Conservation (phyloP, 331 rosid genomes). For the Rhamnella rubrinervis region DNA sequence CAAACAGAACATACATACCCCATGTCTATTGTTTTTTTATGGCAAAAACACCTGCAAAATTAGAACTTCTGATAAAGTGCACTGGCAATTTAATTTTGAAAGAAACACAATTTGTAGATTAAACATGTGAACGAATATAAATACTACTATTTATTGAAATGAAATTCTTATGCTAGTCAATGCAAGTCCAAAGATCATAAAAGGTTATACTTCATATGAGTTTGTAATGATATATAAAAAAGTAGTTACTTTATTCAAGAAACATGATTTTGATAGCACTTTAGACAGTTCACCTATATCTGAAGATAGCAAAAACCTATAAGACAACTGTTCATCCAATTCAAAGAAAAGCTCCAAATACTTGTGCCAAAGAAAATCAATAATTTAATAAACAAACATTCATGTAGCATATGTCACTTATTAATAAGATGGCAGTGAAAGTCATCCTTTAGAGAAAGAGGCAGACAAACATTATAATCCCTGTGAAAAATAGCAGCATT, state of each 20-base stretch:
- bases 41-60: conserved; percentile 94
- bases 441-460: background rate
- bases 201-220: no score
- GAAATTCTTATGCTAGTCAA: background rate
- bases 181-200: background rate
- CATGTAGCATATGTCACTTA: no score
- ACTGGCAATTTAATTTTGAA: background rate
- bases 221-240: no score
- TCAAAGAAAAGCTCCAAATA: no score
- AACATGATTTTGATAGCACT: background rate
- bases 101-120: background rate
- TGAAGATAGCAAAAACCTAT: no score
- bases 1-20: conserved; percentile 96
- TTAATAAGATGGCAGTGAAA: background rate
- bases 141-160: background rate
- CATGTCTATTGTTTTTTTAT: conserved; percentile 91
- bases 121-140: background rate
- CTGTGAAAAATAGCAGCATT: background rate
- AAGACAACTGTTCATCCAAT: no score
- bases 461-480: background rate
- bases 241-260: background rate
- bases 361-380: no score
- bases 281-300: background rate
- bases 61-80: conserved; percentile 26
- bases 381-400: no score